Conservation (phyloP, 345 rosid genomes). For the Physaria fendleri region DNA sequence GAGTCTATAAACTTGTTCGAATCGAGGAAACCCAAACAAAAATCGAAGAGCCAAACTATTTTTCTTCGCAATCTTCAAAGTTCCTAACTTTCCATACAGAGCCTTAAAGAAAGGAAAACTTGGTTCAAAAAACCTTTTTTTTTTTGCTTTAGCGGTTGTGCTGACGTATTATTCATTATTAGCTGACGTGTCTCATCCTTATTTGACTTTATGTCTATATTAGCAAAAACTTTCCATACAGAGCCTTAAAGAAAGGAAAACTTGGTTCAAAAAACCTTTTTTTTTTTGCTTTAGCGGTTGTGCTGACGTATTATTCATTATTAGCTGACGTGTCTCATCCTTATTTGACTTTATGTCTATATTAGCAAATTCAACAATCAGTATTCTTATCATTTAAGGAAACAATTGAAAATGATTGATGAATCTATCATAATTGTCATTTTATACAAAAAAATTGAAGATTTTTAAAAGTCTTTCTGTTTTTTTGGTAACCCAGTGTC, state of each 20-base stretch:
- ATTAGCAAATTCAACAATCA: not conserved
- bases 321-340: not conserved
- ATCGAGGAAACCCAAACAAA: conserved; percentile 2
- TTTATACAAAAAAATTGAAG: no score
- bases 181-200: not conserved
- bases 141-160: conserved; percentile 15
- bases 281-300: conserved; percentile 14
- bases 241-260: conserved; percentile 22
- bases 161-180: no score
- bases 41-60: not conserved
- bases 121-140: not conserved
- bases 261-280: not conserved
- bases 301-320: no score
- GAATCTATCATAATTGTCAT: not conserved
- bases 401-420: not conserved
- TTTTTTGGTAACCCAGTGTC: no score
- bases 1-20: conserved; percentile 6
- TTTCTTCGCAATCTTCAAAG: not conserved
- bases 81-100: not conserved
- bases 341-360: not conserved
- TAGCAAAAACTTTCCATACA: no score
- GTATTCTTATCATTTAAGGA: not conserved
- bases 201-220: no score
- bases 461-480: no score
- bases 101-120: conserved; percentile 18